phyloP scores from a whole-genome alignment of 192 early-diverging fungal genomes.

The Coemansia sp. region DNA sequence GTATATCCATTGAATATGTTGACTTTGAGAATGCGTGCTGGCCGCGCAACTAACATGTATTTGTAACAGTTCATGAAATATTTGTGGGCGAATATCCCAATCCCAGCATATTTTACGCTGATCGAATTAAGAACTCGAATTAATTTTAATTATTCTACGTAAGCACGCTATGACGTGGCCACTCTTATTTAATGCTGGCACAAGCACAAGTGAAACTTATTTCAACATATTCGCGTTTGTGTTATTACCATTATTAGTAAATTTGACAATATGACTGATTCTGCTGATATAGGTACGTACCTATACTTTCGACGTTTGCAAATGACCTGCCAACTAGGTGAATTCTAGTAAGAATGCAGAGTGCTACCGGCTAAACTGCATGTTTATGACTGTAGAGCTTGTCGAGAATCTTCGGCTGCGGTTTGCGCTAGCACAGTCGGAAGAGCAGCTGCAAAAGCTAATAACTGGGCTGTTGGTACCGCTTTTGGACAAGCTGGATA shows the following conservation, averaged over 20 bases:
- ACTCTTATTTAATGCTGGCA: background rate
- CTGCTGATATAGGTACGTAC: constrained; percentile 27
- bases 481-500: constrained; percentile 60
- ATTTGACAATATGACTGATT: constrained; percentile 14
- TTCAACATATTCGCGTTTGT: background rate
- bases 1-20: background rate
- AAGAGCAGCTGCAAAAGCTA: constrained; percentile 57
- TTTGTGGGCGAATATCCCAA: no score
- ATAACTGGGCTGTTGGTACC: constrained; percentile 59
- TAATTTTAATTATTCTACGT: background rate
- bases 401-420: constrained; percentile 64
- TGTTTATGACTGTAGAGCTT: constrained; percentile 45
- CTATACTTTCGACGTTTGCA: background rate
- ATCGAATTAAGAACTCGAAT: background rate
- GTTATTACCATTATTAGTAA: background rate
- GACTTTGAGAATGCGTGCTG: no score
- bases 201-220: background rate
- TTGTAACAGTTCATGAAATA: no score
- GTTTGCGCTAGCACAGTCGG: constrained; percentile 61
- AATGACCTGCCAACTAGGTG: background rate
- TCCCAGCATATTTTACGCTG: background rate
- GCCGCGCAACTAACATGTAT: no score
- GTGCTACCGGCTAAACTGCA: background rate
- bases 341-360: background rate
- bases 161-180: background rate